phyloP scores from a whole-genome alignment of 2,329 filamentous ascomycete genomes.

The Fonsecaea nubica region DNA sequence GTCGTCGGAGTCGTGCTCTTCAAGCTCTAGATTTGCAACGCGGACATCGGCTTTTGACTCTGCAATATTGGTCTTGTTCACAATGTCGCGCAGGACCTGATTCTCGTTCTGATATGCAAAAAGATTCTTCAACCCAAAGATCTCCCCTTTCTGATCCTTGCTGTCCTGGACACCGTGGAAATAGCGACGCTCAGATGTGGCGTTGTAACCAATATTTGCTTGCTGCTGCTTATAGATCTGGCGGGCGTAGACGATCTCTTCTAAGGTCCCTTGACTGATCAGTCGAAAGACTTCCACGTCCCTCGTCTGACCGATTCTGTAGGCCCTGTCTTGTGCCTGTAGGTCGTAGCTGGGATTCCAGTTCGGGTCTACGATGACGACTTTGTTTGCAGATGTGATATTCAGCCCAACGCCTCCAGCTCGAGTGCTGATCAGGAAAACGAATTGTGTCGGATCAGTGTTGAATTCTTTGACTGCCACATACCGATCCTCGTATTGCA shows the following conservation, averaged over 20 bases:
- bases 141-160: slow-evolving; percentile 82
- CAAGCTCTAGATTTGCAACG: slow-evolving; percentile 77
- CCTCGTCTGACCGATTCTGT: slow-evolving; percentile 88
- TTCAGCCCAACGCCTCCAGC: slow-evolving; percentile 94
- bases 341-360: slow-evolving; percentile 97
- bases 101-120: slow-evolving; percentile 77
- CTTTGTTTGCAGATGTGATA: slow-evolving; percentile 97
- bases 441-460: slow-evolving; percentile 81
- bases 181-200: slow-evolving; percentile 88
- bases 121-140: slow-evolving; percentile 88
- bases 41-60: slow-evolving; percentile 86
- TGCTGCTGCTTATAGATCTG: slow-evolving; percentile 99
- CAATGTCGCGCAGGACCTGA: slow-evolving; percentile 87
- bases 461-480: slow-evolving; percentile 90
- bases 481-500: slow-evolving; percentile 83
- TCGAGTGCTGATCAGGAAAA: slow-evolving; percentile 93
- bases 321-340: slow-evolving; percentile 94
- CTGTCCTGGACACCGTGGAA: slow-evolving; percentile 93
- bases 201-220: slow-evolving; percentile 95
- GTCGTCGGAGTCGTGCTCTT: slow-evolving; percentile 65
- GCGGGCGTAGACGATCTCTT: slow-evolving; percentile 94
- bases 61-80: slow-evolving; percentile 97
- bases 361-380: slow-evolving; percentile 94
- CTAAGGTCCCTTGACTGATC: slow-evolving; percentile 88
- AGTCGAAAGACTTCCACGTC: slow-evolving; percentile 96